Percentiles rank a stretch among this genome's conserved stretches.
These are phyloP conservation scores for Cyberlindnera galapagoensis DNA, from an alignment of 805 yeast genomes.

Conservation along the genomic window DNA sequence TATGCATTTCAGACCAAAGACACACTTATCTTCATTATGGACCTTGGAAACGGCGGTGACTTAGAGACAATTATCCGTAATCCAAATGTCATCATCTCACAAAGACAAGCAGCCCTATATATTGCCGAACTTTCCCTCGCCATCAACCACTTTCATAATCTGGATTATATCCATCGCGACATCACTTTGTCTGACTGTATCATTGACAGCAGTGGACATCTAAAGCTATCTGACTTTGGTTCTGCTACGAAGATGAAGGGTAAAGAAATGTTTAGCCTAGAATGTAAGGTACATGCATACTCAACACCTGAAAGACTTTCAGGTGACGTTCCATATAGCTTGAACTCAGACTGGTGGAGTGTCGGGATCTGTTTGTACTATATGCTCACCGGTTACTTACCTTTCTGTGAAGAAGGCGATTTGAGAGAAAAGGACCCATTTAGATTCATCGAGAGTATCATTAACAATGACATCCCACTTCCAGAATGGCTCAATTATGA, in stretches of 20 bases:
- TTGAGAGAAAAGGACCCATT: constrained; percentile 58
- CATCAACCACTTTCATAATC: constrained; percentile 62
- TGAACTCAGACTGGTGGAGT: constrained; percentile 89
- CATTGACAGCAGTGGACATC: constrained; percentile 69
- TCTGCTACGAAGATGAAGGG: constrained; percentile 43
- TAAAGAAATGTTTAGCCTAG: constrained; percentile 33
- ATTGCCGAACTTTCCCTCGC: constrained; percentile 80
- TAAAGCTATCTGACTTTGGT: constrained; percentile 84
- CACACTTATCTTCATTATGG: constrained; percentile 67
- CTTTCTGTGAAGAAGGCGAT: constrained; percentile 76
- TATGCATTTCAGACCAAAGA: constrained; percentile 79
- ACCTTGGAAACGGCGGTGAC: constrained; percentile 89
- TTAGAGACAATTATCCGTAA: constrained; percentile 39
- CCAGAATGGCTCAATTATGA: constrained; percentile 69
- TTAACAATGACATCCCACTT: constrained; percentile 48
- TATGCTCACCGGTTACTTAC: constrained; percentile 75
- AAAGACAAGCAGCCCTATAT: constrained; percentile 71
- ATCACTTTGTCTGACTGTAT: constrained; percentile 87
- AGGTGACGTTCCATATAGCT: constrained; percentile 76
- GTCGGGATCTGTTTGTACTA: constrained; percentile 79
- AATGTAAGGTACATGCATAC: constrained; percentile 38
- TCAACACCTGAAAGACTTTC: constrained; percentile 82
- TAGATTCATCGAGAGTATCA: constrained; percentile 66
- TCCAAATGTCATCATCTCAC: no score
- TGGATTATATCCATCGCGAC: constrained; percentile 83